Evolutionary conservation across 257 asterid species (phyloP), one percentile per base, ranked within the genome.

Genomic region (Ilex asprella): DNA sequence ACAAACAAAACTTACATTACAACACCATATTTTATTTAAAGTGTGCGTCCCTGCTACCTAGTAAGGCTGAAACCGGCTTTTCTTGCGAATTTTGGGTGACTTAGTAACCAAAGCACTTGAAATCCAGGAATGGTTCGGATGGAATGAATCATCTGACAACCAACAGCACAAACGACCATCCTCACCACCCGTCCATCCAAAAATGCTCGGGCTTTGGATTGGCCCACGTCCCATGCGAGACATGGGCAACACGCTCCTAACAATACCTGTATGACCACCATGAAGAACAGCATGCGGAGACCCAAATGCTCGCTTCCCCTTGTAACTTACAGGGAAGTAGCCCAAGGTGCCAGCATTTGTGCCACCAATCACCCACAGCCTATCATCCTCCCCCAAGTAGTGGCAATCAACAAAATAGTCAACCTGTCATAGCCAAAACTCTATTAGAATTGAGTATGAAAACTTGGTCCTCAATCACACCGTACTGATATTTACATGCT

Each of bases 141-240:
- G 71, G 2, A 65, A 31, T 21, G 81, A 76, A 47, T 71, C 79
- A 59, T 79, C 92, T 1, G 94, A 80, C 51, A 71, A 70, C 97
- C 99, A 93, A 68, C 95, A 85, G 72, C 95, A 89, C 57, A 91
- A 61, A 31, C 97, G 95, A 31, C 97, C 96, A 72, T 93, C 99
- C 75, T 93, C 96, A 12, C 96, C 94, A 1, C 99, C 99, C 0
- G 88, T 83, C 97, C 99, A 93, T 47, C 97, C 94, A 46, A 83
- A 89, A 31, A 85, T 76, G 29, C 84, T 84, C 29, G 51, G 75
- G 43, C 71, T 74, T 32, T 61, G 76, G 5, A 72, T 39, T 41
- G 60, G 39, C 49, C 58, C 75, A 43, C 85, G 73, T 11, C 79
- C 78, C 55, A 67, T 51, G 39, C 71, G 31, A 35, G 87, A 73